Evolutionary conservation across 208 protist genomes (phyloP), one percentile per base, ranked within the genome.

Genomic region (Willaertia magna): DNA sequence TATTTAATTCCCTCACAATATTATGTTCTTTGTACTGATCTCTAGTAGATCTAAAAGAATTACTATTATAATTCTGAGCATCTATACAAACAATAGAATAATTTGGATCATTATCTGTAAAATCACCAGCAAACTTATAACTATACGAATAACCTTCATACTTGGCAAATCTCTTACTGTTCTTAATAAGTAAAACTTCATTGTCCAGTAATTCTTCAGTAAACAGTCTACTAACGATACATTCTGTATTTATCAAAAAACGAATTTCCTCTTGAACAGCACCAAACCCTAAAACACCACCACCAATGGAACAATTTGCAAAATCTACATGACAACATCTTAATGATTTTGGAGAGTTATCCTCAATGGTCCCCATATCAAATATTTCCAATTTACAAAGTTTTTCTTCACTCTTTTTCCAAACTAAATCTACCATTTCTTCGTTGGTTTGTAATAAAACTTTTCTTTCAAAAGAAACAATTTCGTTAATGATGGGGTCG

Each of bases 1-100:
- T 97, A 74, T 89, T 87, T n/a, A 93, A 85, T 87, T 97, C 94
- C n/a, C 94, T 89, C 7, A 79, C 67, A 22, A 95, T 81, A 26
- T 52, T 90, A 0, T 43, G n/a, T 30, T 22, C 14, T 3, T 43
- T 43, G 81, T 91, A 97, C 90, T 97, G 94, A 47, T 47, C 26
- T 4, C 26, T 34, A 34, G 55, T 16, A 67, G 26, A 34, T 34
- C 55, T 67, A 34, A 67, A 67, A 34, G 55, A 26, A 30, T 16
- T 6, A 2, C 26, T 7, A 30, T 67, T 67, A n/a, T 76, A 81
- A 40, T 74, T 82, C 9, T 79, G 43, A 16, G 55, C 52, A 78
- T 86, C 84, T 49, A 86, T 74, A 14, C 6, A 6, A 7, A 86
- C 30, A 14, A 86, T 75, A 3, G 52, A 0, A 20, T 59, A 18